Conservation (phyloP, 2,329 filamentous ascomycete genomes). For the Stromatinia cepivora region DNA sequence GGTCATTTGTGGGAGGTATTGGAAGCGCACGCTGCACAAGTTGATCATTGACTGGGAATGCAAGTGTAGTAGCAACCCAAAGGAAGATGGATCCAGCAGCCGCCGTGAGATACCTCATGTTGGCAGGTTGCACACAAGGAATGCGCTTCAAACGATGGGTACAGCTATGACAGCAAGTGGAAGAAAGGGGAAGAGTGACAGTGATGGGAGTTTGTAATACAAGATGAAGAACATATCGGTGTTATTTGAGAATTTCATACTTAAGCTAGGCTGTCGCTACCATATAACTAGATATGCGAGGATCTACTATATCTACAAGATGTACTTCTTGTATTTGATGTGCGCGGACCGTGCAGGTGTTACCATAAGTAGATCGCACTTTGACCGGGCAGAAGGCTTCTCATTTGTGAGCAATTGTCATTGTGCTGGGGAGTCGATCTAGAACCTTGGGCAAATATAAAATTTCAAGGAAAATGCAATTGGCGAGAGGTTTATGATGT, state of each 20-base stretch:
- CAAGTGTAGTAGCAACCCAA: not conserved
- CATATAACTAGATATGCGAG: not conserved
- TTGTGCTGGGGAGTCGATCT: too few species aligned
- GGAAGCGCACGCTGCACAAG: constrained; percentile 9
- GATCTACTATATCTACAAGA: not conserved
- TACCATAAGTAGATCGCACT: not conserved
- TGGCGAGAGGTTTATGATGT: not conserved
- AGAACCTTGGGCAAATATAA: not conserved
- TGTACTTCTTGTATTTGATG: not conserved
- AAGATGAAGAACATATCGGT: not conserved
- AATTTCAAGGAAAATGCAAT: not conserved
- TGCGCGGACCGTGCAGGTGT: not conserved
- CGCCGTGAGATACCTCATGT: not conserved
- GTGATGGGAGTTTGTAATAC: not conserved
- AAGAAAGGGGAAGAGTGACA: not conserved
- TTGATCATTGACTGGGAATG: not conserved
- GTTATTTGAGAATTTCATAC: constrained; percentile 3
- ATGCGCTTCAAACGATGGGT: too few species aligned
- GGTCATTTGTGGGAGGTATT: constrained; percentile 42
- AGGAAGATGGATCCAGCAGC: not conserved
- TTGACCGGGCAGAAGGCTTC: not conserved
- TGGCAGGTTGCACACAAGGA: not conserved
- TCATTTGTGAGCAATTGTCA: not conserved
- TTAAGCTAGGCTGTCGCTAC: not conserved
- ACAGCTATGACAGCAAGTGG: not conserved